These are phyloP conservation scores for Furcasterigmium sp. DNA, from an alignment of 2,329 filamentous ascomycete species.

Conservation along the genomic window DNA sequence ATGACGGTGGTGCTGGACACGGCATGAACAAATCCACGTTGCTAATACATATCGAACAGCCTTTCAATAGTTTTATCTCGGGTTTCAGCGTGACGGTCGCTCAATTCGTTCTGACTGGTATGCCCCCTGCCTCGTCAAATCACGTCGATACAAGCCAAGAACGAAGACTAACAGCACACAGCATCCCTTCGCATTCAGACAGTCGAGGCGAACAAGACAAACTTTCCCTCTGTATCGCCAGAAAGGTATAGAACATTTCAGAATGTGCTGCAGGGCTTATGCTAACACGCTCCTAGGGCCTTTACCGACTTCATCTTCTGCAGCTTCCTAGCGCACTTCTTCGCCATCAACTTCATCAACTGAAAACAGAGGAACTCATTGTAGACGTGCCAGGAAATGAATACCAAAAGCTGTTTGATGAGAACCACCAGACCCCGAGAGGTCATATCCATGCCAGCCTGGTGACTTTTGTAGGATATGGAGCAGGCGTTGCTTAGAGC, in stretches of 20 bases:
- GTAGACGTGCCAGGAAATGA: neutral
- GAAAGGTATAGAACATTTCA: conserved; percentile 61
- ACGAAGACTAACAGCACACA: conserved; percentile 19
- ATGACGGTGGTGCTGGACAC: neutral
- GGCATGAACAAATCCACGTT: conserved; percentile 5
- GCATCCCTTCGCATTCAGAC: conserved; percentile 86
- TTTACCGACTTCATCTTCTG: conserved; percentile 96
- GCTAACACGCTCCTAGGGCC: conserved; percentile 51
- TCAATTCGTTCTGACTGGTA: conserved; percentile 93
- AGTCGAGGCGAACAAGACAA: conserved; percentile 71
- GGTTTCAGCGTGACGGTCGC: conserved; percentile 93
- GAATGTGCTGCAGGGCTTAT: neutral
- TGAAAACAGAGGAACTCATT: conserved; percentile 31
- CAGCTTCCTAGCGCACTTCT: conserved; percentile 94
- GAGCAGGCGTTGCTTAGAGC: too few relatives aligned
- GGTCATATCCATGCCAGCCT: too few relatives aligned
- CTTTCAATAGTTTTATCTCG: conserved; percentile 97
- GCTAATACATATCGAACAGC: conserved; percentile 47
- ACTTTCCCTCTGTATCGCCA: conserved; percentile 71
- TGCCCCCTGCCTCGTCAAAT: conserved; percentile 16
- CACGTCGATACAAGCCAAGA: neutral
- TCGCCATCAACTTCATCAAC: conserved; percentile 99
- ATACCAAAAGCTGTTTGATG: neutral
- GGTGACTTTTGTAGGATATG: too few relatives aligned
- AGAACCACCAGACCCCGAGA: neutral